phyloP scores from a whole-genome alignment of 306 rosid species.

The Castanea sativa region DNA sequence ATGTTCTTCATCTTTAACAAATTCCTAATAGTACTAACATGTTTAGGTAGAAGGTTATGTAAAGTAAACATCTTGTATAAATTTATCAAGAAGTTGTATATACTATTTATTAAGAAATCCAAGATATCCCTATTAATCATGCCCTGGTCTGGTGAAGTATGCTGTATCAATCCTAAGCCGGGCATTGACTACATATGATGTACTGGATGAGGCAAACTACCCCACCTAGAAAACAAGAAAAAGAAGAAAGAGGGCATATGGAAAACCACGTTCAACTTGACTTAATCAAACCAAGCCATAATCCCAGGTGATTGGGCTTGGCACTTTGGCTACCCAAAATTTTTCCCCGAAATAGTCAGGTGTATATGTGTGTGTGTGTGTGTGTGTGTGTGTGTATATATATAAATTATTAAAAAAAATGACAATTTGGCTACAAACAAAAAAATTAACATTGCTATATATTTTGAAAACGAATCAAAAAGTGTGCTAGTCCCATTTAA shows the following conservation, averaged over 20 bases:
- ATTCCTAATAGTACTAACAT: not conserved
- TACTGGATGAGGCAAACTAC: not conserved
- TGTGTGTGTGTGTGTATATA: no score
- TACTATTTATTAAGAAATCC: not conserved
- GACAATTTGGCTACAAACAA: no score
- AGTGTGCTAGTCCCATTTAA: no score
- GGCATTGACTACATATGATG: not conserved
- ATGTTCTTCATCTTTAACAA: not conserved
- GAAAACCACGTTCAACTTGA: not conserved
- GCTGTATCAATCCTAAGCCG: not conserved
- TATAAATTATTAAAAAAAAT: no score
- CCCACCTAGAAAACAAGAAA: not conserved
- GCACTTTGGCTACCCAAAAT: not conserved
- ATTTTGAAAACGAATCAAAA: no score
- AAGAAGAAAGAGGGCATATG: not conserved
- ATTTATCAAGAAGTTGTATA: not conserved
- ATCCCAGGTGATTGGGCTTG: not conserved
- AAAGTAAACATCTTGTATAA: not conserved
- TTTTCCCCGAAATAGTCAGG: no score
- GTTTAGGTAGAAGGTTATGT: not conserved
- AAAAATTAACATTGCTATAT: no score
- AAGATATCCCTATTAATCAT: not conserved
- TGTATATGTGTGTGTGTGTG: no score
- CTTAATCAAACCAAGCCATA: not conserved
- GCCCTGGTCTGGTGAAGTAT: not conserved